Evolutionary conservation across 1,139 yeast genomes (phyloP).

Genomic region (Protomyces gravidus): DNA sequence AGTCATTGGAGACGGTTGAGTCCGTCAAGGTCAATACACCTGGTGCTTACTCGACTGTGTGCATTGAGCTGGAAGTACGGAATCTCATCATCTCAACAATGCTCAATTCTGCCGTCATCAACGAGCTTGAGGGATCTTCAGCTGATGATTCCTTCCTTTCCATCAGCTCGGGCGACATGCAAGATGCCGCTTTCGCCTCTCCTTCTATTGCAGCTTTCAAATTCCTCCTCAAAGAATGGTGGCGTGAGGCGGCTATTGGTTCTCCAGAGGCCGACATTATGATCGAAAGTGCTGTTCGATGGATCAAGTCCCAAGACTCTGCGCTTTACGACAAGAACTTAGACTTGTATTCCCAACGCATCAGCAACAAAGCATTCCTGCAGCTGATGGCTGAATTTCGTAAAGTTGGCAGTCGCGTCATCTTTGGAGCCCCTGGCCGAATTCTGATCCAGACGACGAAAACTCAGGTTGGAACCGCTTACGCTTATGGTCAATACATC

Average conservation of each 20-base stretch:
- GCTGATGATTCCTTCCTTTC: conserved; percentile 35
- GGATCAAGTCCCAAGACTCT: conserved; percentile 80
- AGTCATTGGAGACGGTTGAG: conserved; percentile 56
- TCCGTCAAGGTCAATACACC: conserved; percentile 74
- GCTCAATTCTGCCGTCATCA: conserved; percentile 73
- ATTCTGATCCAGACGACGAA: conserved; percentile 71
- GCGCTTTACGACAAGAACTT: conserved; percentile 70
- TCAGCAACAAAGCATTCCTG: conserved; percentile 75
- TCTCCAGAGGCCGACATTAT: conserved; percentile 75
- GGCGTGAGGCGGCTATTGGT: conserved; percentile 80
- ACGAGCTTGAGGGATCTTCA: conserved; percentile 87
- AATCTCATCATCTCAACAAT: conserved; percentile 82
- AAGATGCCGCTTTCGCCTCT: conserved; percentile 56
- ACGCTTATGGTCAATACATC: conserved; percentile 87
- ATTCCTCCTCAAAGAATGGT: conserved; percentile 78
- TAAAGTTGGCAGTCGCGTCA: conserved; percentile 68
- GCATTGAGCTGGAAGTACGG: conserved; percentile 72
- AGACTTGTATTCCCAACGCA: conserved; percentile 80
- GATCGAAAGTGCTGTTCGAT: conserved; percentile 74
- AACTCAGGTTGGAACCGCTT: conserved; percentile 76
- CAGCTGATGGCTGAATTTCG: conserved; percentile 79
- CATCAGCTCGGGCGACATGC: conserved; percentile 44
- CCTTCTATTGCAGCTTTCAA: conserved; percentile 55
- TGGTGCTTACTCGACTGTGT: conserved; percentile 71
- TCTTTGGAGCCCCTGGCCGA: conserved; percentile 77